Conservation (phyloP, 2,329 filamentous ascomycete species). For the Harringtonia lauricola region DNA sequence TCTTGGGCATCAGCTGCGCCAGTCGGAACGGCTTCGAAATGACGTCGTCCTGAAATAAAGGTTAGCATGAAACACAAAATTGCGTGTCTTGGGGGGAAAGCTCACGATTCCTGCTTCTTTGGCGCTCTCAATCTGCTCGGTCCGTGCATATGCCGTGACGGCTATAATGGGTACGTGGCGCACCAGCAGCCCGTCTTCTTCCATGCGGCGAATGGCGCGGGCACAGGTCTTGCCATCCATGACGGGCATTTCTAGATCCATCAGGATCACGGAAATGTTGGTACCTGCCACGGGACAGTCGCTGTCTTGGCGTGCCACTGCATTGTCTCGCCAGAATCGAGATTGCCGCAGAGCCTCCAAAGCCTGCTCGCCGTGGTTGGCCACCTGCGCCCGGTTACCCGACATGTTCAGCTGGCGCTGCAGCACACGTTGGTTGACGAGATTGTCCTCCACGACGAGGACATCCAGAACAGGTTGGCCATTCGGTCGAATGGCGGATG, state of each 20-base stretch:
- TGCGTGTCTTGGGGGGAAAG: constrained; percentile 9
- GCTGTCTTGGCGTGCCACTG: too few relatives aligned
- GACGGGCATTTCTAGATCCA: constrained; percentile 74
- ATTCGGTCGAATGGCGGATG: neutral
- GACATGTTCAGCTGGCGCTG: constrained; percentile 49
- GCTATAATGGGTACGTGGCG: constrained; percentile 67
- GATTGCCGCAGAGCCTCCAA: constrained; percentile 45
- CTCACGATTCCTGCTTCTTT: constrained; percentile 62
- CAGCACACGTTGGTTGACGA: constrained; percentile 55
- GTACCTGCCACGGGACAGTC: too few relatives aligned
- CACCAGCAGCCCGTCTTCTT: constrained; percentile 48
- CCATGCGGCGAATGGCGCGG: constrained; percentile 55
- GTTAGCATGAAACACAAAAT: constrained; percentile 10
- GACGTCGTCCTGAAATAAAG: constrained; percentile 49
- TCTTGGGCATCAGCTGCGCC: constrained; percentile 56
- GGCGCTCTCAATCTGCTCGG: constrained; percentile 62
- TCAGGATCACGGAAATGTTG: constrained; percentile 57
- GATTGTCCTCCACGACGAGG: constrained; percentile 57
- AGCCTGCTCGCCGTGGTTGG: constrained; percentile 54
- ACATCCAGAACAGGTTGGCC: constrained; percentile 35
- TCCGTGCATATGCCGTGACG: constrained; percentile 72
- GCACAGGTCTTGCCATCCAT: constrained; percentile 75
- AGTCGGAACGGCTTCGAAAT: constrained; percentile 75
- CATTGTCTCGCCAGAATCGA: constrained; percentile 34
- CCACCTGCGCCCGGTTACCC: constrained; percentile 49